A percentile compares a stretch with the other conserved stretches of the same genome.
phyloP scores from a whole-genome alignment of 306 rosid genomes.

The Potentilla sterilis region DNA sequence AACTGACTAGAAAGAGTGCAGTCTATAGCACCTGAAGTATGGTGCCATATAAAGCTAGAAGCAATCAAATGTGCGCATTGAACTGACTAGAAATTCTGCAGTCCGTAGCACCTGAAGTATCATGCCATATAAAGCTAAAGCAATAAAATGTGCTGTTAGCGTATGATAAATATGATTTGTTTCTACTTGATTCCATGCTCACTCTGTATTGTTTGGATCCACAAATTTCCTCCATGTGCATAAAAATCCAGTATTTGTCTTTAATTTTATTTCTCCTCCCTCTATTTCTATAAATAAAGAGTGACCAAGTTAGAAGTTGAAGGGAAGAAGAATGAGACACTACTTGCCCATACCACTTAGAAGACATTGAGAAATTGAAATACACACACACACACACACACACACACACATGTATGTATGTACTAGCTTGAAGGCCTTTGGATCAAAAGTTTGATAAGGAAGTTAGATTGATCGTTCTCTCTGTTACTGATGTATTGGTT shows the following conservation, averaged over 20 bases:
- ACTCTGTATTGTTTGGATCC: background rate
- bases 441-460: slow-evolving; percentile 4
- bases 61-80: no score
- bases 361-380: background rate
- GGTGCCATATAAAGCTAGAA: no score
- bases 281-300: background rate
- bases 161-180: background rate
- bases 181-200: background rate
- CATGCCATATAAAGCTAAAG: background rate
- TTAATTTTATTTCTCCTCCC: background rate
- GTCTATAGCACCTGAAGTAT: no score
- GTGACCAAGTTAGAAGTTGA: background rate
- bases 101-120: background rate
- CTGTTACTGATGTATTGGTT: slow-evolving; percentile 28
- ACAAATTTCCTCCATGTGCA: background rate
- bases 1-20: background rate
- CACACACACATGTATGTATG: background rate
- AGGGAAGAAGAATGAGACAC: slow-evolving; percentile 6
- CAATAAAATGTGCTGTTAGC: background rate
- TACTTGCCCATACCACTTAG: background rate
- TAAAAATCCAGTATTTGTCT: background rate
- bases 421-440: background rate
- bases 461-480: slow-evolving; percentile 4
- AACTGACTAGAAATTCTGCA: background rate
- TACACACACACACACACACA: no score